These are phyloP conservation scores for Beauveria sp. DNA, from an alignment of 2,329 filamentous ascomycete genomes.

Conservation along the genomic window DNA sequence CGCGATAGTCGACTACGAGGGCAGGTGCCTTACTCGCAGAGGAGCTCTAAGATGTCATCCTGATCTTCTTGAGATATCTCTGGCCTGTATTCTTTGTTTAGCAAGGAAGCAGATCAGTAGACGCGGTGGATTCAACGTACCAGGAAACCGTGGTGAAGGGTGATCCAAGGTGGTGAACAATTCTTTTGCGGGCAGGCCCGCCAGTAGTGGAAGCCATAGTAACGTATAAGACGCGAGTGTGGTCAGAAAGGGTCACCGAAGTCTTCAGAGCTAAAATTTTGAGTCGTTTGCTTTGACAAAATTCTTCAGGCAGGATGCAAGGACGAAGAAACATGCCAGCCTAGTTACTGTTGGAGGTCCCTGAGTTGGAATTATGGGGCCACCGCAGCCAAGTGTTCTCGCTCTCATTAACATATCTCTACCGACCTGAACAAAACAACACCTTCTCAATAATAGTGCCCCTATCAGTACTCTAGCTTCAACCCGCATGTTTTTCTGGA, in stretches of 20 bases:
- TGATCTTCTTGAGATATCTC: slow-evolving; percentile 49
- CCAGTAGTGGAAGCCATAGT: slow-evolving; percentile 20
- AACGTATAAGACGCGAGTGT: neutral
- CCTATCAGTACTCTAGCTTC: neutral
- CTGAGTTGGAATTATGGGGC: no score
- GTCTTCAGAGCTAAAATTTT: neutral
- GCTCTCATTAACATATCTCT: neutral
- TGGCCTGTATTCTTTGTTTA: slow-evolving; percentile 42
- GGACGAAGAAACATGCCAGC: no score
- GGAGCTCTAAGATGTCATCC: slow-evolving; percentile 56
- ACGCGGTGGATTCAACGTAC: slow-evolving; percentile 31
- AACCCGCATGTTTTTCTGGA: neutral
- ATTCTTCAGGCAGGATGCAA: neutral
- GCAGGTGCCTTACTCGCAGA: slow-evolving; percentile 49
- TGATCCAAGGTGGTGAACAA: slow-evolving; percentile 57
- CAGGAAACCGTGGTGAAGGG: slow-evolving; percentile 55
- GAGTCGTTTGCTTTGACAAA: neutral
- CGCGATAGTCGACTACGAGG: neutral
- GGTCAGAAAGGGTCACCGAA: neutral
- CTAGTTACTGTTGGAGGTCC: no score
- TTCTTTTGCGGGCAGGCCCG: slow-evolving; percentile 39
- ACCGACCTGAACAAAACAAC: neutral
- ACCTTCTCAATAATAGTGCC: neutral
- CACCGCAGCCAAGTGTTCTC: no score
- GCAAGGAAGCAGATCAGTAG: neutral